phyloP scores from a whole-genome alignment of 2,329 filamentous ascomycete species.

The Coniella lustricola region DNA sequence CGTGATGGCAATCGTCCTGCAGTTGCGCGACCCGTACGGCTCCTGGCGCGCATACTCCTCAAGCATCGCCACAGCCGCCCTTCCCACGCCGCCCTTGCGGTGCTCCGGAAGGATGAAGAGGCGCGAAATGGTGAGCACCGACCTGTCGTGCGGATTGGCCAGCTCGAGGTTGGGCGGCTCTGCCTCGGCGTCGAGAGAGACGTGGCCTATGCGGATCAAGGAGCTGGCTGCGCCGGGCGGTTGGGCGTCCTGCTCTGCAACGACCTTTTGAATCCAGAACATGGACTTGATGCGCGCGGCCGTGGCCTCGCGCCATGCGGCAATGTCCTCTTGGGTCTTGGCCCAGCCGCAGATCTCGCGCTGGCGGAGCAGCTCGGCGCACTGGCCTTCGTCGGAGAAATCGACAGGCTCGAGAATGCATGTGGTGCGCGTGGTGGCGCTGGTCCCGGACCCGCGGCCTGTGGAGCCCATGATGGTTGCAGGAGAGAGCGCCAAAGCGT shows the following conservation, averaged over 20 bases:
- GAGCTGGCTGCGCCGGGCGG: not conserved
- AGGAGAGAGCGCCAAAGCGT: no score
- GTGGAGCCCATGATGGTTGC: no score
- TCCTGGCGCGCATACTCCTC: constrained; percentile 12
- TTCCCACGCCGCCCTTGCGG: constrained; percentile 10
- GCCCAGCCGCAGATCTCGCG: constrained; percentile 15
- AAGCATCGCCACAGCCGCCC: constrained; percentile 11
- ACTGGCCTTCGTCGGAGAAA: constrained; percentile 11
- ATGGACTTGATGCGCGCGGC: constrained; percentile 2
- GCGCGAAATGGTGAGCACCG: constrained; percentile 6
- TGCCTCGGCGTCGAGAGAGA: constrained; percentile 10
- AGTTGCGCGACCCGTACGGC: constrained; percentile 16
- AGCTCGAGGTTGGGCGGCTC: constrained; percentile 7
- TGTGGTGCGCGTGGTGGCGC: not conserved
- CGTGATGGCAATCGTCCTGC: constrained; percentile 11
- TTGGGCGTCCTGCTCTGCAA: no score
- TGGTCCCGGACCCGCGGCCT: no score
- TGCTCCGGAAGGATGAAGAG: constrained; percentile 17
- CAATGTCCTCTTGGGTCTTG: not conserved
- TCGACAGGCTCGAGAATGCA: constrained; percentile 12
- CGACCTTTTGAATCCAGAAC: constrained; percentile 12
- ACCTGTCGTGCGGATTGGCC: constrained; percentile 10
- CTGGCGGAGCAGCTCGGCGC: constrained; percentile 15
- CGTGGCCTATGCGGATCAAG: constrained; percentile 4
- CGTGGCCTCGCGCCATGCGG: constrained; percentile 3